Conservation (phyloP, 106 monocot species). For the Dioscorea alata region DNA sequence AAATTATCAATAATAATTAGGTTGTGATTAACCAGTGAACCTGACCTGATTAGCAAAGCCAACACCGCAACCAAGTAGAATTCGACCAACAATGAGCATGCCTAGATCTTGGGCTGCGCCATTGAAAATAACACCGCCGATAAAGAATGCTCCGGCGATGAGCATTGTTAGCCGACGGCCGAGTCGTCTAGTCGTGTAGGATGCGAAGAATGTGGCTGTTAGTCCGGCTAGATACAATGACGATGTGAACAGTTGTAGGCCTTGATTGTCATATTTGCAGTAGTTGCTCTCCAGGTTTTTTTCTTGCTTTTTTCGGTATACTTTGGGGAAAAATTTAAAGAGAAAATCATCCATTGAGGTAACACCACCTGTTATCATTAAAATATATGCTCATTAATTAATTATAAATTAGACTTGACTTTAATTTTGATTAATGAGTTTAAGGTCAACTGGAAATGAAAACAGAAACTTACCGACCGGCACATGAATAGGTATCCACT, state of each 20-base stretch:
- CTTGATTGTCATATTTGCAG: slow-evolving; percentile 84
- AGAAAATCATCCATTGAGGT: slow-evolving; percentile 72
- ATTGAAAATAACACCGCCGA: slow-evolving; percentile 45
- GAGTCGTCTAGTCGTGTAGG: slow-evolving; percentile 45
- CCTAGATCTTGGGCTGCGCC: slow-evolving; percentile 39
- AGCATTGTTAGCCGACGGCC: slow-evolving; percentile 64
- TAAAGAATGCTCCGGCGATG: slow-evolving; percentile 49
- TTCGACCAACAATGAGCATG: slow-evolving; percentile 70
- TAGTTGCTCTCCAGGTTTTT: slow-evolving; percentile 35
- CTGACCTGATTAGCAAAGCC: slow-evolving; percentile 70
- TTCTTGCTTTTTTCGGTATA: slow-evolving; percentile 31
- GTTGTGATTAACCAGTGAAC: not conserved
- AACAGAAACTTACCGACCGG: too few relatives aligned
- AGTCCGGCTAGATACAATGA: slow-evolving; percentile 69
- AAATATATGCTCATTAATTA: too few relatives aligned
- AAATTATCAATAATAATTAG: too few relatives aligned
- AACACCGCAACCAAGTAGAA: slow-evolving; percentile 65
- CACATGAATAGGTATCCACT: too few relatives aligned
- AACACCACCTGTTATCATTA: slow-evolving; percentile 43
- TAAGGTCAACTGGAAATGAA: too few relatives aligned
- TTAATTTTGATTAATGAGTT: too few relatives aligned
- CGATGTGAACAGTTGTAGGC: slow-evolving; percentile 73
- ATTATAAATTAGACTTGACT: not conserved
- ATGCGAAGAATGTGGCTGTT: slow-evolving; percentile 57
- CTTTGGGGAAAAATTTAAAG: slow-evolving; percentile 56